phyloP scores from a whole-genome alignment of 306 rosid genomes.

The Malus sieversii region DNA sequence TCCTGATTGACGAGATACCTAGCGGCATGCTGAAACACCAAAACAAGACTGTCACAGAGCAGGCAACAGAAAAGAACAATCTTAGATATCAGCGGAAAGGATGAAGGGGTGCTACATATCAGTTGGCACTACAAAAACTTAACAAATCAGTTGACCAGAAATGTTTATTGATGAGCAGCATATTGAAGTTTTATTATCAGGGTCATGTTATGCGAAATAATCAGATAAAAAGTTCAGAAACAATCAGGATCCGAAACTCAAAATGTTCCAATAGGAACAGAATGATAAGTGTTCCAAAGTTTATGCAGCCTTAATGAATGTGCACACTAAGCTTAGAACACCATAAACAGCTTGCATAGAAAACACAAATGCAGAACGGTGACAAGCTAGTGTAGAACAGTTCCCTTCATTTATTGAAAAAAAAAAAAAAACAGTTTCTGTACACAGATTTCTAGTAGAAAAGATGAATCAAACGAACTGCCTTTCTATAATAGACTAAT shows the following conservation, averaged over 20 bases:
- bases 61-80: constrained; percentile 1
- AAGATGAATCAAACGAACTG: not conserved
- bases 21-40: constrained; percentile 80
- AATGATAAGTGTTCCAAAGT: not conserved
- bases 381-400: not conserved
- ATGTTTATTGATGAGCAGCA: not conserved
- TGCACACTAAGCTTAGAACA: not conserved
- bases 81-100: not conserved
- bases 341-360: not conserved
- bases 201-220: not conserved
- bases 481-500: not conserved
- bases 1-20: constrained; percentile 96
- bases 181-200: not conserved
- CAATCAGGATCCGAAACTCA: not conserved
- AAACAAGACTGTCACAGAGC: not conserved
- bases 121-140: not conserved
- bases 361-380: not conserved
- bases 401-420: not conserved
- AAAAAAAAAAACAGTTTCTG: not conserved
- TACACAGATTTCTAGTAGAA: not conserved
- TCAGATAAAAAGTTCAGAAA: not conserved
- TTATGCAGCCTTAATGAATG: not conserved
- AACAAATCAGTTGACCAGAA: not conserved
- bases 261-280: not conserved
- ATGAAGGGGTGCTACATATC: not conserved